Conservation (phyloP, 2,329 filamentous ascomycete species). For the Elsinoe perseae region DNA sequence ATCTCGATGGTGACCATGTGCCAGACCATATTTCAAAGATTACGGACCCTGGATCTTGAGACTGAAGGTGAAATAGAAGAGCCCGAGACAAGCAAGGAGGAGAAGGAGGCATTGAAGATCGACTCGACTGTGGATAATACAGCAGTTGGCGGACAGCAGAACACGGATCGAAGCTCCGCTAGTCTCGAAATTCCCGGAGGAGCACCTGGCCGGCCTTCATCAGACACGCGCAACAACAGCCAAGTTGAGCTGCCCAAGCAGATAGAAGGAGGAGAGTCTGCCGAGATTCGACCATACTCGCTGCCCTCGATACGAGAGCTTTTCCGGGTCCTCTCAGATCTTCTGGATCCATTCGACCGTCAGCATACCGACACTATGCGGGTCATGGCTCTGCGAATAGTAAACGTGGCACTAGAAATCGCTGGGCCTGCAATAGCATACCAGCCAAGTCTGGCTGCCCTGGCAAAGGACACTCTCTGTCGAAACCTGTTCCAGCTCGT, state of each 20-base stretch:
- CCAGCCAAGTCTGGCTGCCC: conserved; percentile 75
- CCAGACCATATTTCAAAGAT: conserved; percentile 90
- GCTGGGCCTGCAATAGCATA: conserved; percentile 90
- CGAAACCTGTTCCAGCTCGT: conserved; percentile 94
- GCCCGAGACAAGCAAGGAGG: conserved; percentile 56
- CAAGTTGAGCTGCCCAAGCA: conserved; percentile 39
- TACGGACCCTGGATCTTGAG: conserved; percentile 79
- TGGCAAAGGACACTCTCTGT: conserved; percentile 90
- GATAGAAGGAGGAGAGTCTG: conserved; percentile 36
- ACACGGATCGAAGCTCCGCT: conserved; percentile 9
- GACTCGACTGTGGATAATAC: conserved; percentile 45
- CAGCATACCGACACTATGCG: conserved; percentile 92
- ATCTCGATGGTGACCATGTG: conserved; percentile 99
- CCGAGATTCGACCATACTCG: conserved; percentile 76
- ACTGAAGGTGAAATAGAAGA: conserved; percentile 50
- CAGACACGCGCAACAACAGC: conserved; percentile 26
- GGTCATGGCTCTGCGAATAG: conserved; percentile 93
- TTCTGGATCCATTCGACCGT: conserved; percentile 85
- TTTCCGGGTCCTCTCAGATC: conserved; percentile 85
- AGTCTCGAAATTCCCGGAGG: conserved; percentile 18
- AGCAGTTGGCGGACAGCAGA: conserved; percentile 11
- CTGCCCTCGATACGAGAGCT: conserved; percentile 89
- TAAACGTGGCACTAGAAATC: conserved; percentile 94
- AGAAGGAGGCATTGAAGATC: conserved; percentile 74
- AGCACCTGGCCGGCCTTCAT: conserved; percentile 16